Conservation (phyloP, 2,329 filamentous ascomycete species). For the Cercospora berteroae region DNA sequence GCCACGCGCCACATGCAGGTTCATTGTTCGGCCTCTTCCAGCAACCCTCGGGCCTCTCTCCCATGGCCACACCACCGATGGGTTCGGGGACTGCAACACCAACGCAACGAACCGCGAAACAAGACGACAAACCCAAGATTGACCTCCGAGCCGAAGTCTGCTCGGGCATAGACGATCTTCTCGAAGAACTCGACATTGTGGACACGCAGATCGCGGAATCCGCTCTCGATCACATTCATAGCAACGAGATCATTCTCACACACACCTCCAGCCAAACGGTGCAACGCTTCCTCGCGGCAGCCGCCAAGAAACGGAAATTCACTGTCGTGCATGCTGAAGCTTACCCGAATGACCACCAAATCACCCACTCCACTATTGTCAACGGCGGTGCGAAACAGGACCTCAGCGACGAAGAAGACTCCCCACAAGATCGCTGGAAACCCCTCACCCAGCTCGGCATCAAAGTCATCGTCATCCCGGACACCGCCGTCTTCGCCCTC, state of each 20-base stretch:
- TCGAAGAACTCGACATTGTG: constrained; percentile 89
- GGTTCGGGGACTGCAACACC: constrained; percentile 31
- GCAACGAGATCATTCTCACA: constrained; percentile 87
- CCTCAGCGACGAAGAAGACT: constrained; percentile 47
- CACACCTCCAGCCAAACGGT: constrained; percentile 83
- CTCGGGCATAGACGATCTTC: constrained; percentile 90
- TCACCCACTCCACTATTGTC: constrained; percentile 60
- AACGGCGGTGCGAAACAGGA: constrained; percentile 52
- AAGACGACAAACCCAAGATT: constrained; percentile 43
- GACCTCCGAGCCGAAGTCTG: constrained; percentile 88
- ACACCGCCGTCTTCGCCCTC: constrained; percentile 83
- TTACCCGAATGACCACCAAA: constrained; percentile 65
- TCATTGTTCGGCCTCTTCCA: constrained; percentile 83
- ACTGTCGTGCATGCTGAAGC: constrained; percentile 81
- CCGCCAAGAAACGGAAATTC: constrained; percentile 85
- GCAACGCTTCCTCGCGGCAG: constrained; percentile 83
- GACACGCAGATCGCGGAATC: constrained; percentile 90
- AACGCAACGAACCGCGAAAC: constrained; percentile 36
- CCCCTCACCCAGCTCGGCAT: constrained; percentile 75
- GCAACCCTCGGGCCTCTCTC: constrained; percentile 50
- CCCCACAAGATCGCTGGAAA: constrained; percentile 60
- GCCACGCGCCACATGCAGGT: constrained; percentile 54
- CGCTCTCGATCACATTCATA: constrained; percentile 87
- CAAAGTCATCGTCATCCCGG: constrained; percentile 77
- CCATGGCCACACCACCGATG: constrained; percentile 29